Conservation (phyloP, 345 rosid species). For the Cochlearia excelsa region DNA sequence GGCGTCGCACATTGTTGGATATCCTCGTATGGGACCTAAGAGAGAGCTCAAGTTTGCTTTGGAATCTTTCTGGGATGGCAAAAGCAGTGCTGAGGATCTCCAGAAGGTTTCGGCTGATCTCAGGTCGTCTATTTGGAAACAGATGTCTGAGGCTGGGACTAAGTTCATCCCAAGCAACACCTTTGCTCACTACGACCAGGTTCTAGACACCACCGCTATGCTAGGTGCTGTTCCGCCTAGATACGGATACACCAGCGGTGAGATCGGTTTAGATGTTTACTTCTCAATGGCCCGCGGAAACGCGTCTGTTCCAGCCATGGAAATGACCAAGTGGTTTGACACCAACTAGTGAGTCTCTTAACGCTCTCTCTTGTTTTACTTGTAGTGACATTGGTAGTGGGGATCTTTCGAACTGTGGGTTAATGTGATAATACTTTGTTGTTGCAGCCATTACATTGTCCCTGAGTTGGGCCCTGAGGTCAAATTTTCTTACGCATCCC, state of each 20-base stretch:
- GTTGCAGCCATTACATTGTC: constrained; percentile 84
- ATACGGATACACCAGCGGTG: constrained; percentile 75
- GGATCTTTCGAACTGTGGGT: not conserved
- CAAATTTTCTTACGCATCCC: constrained; percentile 85
- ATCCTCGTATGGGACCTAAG: constrained; percentile 98
- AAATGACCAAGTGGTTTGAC: constrained; percentile 99
- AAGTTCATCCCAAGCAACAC: constrained; percentile 96
- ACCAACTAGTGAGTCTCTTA: constrained; percentile 92
- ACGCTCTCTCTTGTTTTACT: constrained; percentile 1
- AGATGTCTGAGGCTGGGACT: constrained; percentile 82
- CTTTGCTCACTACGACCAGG: constrained; percentile 82
- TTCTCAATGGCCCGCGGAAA: constrained; percentile 99
- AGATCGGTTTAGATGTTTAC: constrained; percentile 76
- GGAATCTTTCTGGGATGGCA: constrained; percentile 98
- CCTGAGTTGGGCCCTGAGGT: constrained; percentile 96
- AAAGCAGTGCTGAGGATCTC: constrained; percentile 86
- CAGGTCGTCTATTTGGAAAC: constrained; percentile 87
- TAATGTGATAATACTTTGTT: not conserved
- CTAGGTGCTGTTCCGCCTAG: constrained; percentile 91
- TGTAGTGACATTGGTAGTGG: not conserved
- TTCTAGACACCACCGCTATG: constrained; percentile 87
- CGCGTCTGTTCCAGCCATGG: constrained; percentile 96
- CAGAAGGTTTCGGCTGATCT: constrained; percentile 86
- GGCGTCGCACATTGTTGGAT: constrained; percentile 99
- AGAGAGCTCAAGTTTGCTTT: no score